Base-by-base conservation (phyloP, 352 stramenopile species). In the Phytophthora multivora region DNA sequence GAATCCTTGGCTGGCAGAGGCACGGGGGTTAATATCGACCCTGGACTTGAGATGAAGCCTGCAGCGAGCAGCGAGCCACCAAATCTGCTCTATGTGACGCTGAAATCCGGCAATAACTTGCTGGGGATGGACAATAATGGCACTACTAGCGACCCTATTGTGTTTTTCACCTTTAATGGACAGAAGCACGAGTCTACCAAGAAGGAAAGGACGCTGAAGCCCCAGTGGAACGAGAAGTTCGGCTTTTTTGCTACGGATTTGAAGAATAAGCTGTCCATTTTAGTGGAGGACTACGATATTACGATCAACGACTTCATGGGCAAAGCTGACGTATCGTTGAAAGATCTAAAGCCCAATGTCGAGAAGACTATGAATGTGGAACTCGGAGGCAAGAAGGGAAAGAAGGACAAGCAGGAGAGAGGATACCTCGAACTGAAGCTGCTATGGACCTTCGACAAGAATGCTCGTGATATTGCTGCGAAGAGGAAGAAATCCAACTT, bases 271-370 rank as follows among this genome's bases (percentile, higher is more conserved):
- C 35, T 93, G 19, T 51, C 66, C 10, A 40, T 93, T 6, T 36
- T 91, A 3, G 75, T 91, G 25, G 85, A 93, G 40, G 85, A 93
- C 47, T 83, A 80, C 53, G 85, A 93, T 41, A 78, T 80, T 9
- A 89, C 83, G 5, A 80, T 88, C 38, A 93, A 93, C 54, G 85
- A 93, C 18, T 90, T 93, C 49, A 93, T 93, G 75, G 85, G 85
- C 15, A 79, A 75, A 45, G 82, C 78, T 0, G 72, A 83, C 16
- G 72, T 90, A 13, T 80, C 82, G 7, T 15, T 88, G 11, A 77
- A 55, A 8, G 80, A 90, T 48, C 18, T 93, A 2, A 39, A 78
- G 16, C 79, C 80, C 0, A 64, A 91, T 67, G 62, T 79, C 0
- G 77, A 86, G 46, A 84, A 85, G 49, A 66, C 72, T n/a, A 49